Conservation (phyloP, 2,329 filamentous ascomycete genomes). For the Acrocalymma vagum region DNA sequence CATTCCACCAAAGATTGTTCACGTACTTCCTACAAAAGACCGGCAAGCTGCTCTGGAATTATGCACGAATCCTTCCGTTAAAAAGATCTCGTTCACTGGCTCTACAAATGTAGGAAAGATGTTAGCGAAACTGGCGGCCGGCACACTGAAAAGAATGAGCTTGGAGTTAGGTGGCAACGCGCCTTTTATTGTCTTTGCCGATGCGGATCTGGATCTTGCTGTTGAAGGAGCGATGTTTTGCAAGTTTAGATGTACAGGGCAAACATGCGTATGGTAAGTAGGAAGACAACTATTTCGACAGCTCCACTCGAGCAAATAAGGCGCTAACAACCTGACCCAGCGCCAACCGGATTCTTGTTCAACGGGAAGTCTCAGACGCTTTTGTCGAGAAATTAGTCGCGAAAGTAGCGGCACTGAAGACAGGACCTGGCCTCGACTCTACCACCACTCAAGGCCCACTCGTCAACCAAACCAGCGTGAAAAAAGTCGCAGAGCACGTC, state of each 20-base stretch:
- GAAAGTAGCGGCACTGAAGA: slow-evolving; percentile 48
- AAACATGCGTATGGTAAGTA: slow-evolving; percentile 56
- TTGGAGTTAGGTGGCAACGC: slow-evolving; percentile 27
- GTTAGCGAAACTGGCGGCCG: slow-evolving; percentile 12
- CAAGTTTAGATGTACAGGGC: slow-evolving; percentile 57
- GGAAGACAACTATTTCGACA: too few relatives aligned
- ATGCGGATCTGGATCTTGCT: slow-evolving; percentile 27
- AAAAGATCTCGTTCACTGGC: slow-evolving; percentile 28
- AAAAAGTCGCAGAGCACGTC: slow-evolving; percentile 36
- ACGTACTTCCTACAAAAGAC: slow-evolving; percentile 29
- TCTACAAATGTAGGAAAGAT: slow-evolving; percentile 20
- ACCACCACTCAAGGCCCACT: slow-evolving; percentile 64
- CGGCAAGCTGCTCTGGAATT: slow-evolving; percentile 6
- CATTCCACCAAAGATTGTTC: slow-evolving; percentile 17
- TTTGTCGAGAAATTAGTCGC: slow-evolving; percentile 40
- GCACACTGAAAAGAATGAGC: slow-evolving; percentile 18
- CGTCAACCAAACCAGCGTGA: slow-evolving; percentile 58
- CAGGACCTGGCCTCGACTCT: slow-evolving; percentile 62
- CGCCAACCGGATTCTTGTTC: slow-evolving; percentile 57
- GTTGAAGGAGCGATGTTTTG: slow-evolving; percentile 31
- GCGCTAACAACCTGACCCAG: not conserved
- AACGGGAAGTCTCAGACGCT: slow-evolving; percentile 48
- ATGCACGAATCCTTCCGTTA: slow-evolving; percentile 14
- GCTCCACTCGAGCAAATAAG: not conserved
- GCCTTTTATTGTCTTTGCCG: slow-evolving; percentile 29